phyloP scores from a whole-genome alignment of 768 basidiomycete genomes.

The Dacryopinax primogenitus region DNA sequence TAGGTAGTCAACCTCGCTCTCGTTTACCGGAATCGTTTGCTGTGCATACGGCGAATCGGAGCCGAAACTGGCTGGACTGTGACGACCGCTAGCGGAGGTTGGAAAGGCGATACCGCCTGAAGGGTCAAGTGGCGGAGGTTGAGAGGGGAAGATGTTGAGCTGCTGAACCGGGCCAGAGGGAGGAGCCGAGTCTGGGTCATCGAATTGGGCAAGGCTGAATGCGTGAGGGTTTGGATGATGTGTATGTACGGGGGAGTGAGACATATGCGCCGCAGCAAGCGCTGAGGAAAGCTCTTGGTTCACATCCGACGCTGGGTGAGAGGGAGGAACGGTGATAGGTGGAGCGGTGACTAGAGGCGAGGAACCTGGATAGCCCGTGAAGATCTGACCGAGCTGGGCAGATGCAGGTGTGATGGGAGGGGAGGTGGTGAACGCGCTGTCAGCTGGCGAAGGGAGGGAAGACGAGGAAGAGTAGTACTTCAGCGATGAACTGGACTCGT shows the following conservation, averaged over 20 bases:
- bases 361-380: not conserved
- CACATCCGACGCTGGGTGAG: not conserved
- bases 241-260: not conserved
- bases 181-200: constrained; percentile 1
- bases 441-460: not conserved
- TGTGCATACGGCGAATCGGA: not conserved
- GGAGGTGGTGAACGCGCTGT: constrained; percentile 3
- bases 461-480: constrained; percentile 7
- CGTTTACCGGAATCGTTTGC: not conserved
- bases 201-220: not conserved
- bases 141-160: not conserved
- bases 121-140: not conserved
- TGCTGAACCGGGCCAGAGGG: not conserved
- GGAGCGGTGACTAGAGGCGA: constrained; percentile 4
- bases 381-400: constrained; percentile 5
- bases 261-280: constrained; percentile 3
- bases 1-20: constrained; percentile 5
- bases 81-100: not conserved
- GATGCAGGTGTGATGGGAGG: not conserved
- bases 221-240: not conserved
- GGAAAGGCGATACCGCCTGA: not conserved
- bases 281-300: not conserved
- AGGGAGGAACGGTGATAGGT: not conserved
- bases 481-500: not conserved
- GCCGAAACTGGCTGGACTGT: not conserved